Evolutionary conservation across 2,329 filamentous ascomycete genomes (phyloP).

Genomic region (Magnaporthiopsis poae): DNA sequence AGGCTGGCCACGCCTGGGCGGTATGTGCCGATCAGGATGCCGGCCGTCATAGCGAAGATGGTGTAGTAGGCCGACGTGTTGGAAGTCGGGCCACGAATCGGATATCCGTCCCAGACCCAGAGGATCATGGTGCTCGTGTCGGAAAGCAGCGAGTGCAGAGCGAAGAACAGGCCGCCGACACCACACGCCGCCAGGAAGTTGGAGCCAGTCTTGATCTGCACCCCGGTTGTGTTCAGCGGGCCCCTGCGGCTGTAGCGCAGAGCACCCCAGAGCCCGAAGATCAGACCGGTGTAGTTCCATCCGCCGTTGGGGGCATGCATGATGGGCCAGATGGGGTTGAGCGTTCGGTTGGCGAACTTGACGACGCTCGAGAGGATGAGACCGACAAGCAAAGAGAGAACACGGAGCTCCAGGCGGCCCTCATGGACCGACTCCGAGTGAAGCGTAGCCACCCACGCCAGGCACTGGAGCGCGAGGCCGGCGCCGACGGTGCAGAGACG

Average conservation of each 20-base stretch:
- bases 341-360: conserved; percentile 88
- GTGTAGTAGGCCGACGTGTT: conserved; percentile 86
- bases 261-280: conserved; percentile 65
- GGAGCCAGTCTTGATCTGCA: conserved; percentile 48
- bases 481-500: conserved; percentile 76
- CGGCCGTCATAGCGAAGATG: conserved; percentile 74
- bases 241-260: conserved; percentile 63
- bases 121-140: conserved; percentile 98
- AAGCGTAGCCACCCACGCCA: conserved; percentile 76
- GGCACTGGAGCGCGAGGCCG: conserved; percentile 66
- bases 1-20: conserved; percentile 60
- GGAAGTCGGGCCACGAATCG: conserved; percentile 75
- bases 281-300: conserved; percentile 76
- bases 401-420: conserved; percentile 67
- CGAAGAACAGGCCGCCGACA: conserved; percentile 76
- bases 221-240: conserved; percentile 22
- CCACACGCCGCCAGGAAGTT: conserved; percentile 64
- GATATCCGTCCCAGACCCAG: conserved; percentile 96
- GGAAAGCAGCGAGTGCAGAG: conserved; percentile 81
- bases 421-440: conserved; percentile 67
- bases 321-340: conserved; percentile 94
- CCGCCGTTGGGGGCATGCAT: conserved; percentile 85
- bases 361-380: conserved; percentile 75
- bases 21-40: conserved; percentile 66
- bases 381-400: conserved; percentile 71